Evolutionary conservation across 257 asterid species (phyloP).

Genomic region (Nicotiana undulata): DNA sequence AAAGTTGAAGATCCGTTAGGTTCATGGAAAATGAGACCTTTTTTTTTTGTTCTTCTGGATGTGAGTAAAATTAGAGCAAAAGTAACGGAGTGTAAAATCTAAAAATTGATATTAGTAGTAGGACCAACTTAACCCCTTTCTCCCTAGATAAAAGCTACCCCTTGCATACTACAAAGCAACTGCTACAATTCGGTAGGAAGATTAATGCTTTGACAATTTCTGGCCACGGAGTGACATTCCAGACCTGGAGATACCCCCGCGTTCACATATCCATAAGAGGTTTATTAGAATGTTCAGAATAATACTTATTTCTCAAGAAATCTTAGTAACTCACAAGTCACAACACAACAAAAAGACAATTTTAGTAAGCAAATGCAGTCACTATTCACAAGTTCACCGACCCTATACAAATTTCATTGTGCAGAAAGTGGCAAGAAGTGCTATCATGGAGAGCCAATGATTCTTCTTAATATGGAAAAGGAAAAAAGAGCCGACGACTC

Average conservation of each 20-base stretch:
- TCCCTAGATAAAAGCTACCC: background rate
- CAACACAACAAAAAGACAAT: background rate
- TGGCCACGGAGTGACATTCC: background rate
- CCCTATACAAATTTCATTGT: slow-evolving; percentile 1
- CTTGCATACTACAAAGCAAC: background rate
- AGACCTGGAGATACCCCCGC: background rate
- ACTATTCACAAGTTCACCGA: background rate
- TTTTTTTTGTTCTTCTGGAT: too few species aligned
- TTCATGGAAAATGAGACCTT: background rate
- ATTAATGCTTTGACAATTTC: background rate
- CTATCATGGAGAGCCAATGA: background rate
- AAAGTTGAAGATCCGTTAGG: background rate
- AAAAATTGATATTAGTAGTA: too few species aligned
- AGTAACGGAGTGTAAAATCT: too few species aligned
- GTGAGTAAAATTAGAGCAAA: too few species aligned
- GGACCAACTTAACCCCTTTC: background rate
- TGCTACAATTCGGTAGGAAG: background rate
- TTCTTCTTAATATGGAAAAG: background rate
- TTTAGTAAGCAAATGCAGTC: background rate
- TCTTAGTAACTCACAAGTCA: background rate
- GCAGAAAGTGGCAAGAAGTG: background rate
- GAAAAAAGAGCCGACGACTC: background rate
- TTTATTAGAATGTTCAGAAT: background rate
- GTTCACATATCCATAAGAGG: background rate
- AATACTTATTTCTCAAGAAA: background rate